A percentile compares a stretch with the other conserved stretches of the same genome.
Evolutionary conservation across 805 yeast species (phyloP).

Genomic region (Suhomyces xylopsoci): DNA sequence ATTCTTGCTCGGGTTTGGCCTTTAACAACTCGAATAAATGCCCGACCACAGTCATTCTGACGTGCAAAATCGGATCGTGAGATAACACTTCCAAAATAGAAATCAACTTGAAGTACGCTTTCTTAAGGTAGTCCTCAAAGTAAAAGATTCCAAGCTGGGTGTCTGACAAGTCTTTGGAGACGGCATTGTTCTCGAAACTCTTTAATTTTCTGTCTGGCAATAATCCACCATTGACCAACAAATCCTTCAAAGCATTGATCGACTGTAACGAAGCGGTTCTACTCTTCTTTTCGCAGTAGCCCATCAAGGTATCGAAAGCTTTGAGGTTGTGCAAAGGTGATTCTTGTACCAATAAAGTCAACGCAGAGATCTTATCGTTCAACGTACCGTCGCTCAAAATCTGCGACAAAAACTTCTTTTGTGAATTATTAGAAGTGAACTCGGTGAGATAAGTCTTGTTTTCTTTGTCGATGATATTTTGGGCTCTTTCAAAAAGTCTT

Average conservation of each 20-base stretch:
- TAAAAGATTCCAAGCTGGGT: conserved; percentile 69
- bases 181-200: conserved; percentile 72
- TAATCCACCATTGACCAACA: conserved; percentile 79
- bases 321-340: conserved; percentile 88
- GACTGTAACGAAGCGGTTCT: conserved; percentile 92
- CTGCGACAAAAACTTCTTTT: conserved; percentile 82
- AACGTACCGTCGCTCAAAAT: conserved; percentile 89
- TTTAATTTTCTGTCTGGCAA: conserved; percentile 82
- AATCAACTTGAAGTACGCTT: conserved; percentile 68
- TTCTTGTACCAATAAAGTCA: conserved; percentile 89
- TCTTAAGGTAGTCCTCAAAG: conserved; percentile 87
- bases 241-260: conserved; percentile 84
- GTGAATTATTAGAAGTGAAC: conserved; percentile 72
- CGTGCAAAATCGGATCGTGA: conserved; percentile 90
- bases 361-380: conserved; percentile 90
- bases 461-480: conserved; percentile 62
- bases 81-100: conserved; percentile 73
- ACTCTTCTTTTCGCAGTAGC: conserved; percentile 84
- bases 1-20: conserved; percentile 95
- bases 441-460: conserved; percentile 69
- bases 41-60: conserved; percentile 70
- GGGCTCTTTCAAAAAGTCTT: conserved; percentile 62
- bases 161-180: conserved; percentile 37
- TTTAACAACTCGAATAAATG: conserved; percentile 78
- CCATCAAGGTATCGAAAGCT: conserved; percentile 73